Conservation (phyloP, 1,284 basidiomycete genomes). For the Trichosporon sp. region DNA sequence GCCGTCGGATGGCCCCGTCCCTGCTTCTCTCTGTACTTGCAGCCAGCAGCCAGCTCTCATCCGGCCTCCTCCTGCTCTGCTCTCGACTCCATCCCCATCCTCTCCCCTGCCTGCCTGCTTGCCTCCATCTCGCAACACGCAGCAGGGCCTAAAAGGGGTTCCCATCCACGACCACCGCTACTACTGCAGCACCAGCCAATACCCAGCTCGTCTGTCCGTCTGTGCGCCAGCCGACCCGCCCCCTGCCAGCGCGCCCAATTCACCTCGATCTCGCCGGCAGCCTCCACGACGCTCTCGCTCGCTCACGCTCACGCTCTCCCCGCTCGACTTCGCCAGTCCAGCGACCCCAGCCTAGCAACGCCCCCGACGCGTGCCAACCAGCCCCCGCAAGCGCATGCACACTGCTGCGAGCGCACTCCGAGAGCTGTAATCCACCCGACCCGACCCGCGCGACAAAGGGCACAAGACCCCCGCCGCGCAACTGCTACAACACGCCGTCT, state of each 20-base stretch:
- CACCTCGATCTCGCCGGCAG: not conserved
- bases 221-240: not conserved
- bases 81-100: not conserved
- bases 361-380: not conserved
- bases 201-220: not conserved
- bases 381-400: not conserved
- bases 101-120: not conserved
- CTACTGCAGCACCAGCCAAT: not conserved
- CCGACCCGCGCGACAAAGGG: not conserved
- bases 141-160: not conserved
- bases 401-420: too few species aligned
- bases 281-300: not conserved
- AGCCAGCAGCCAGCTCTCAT: not conserved
- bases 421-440: too few species aligned
- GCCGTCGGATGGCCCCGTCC: constrained; percentile 6
- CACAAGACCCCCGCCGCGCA: not conserved
- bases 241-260: not conserved
- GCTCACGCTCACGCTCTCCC: too few species aligned
- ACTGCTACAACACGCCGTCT: not conserved
- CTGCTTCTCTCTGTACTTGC: not conserved
- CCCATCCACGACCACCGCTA: too few species aligned
- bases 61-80: too few species aligned
- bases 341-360: not conserved
- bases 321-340: too few species aligned
- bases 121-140: not conserved